These are phyloP conservation scores for Ramularia endophylla DNA, from an alignment of 2,329 filamentous ascomycete genomes.

Conservation along the genomic window DNA sequence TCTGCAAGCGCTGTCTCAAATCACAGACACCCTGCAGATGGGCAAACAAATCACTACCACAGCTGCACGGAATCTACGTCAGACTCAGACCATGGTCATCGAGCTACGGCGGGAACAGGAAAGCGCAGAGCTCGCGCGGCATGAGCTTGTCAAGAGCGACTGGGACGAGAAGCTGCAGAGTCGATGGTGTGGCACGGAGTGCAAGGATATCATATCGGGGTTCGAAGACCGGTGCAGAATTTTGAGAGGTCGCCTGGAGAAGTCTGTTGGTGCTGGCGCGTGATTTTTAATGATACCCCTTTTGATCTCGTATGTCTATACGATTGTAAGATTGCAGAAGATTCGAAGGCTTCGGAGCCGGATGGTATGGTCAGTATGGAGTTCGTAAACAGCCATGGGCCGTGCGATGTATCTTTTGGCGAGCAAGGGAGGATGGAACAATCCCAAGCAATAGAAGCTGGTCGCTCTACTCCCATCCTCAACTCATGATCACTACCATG, in stretches of 20 bases:
- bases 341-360: too few species aligned
- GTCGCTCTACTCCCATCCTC: too few species aligned
- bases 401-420: too few species aligned
- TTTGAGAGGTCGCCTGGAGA: conserved; percentile 52
- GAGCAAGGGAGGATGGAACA: too few species aligned
- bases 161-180: conserved; percentile 73
- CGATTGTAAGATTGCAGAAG: too few species aligned
- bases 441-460: too few species aligned
- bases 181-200: conserved; percentile 77
- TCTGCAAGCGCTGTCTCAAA: conserved; percentile 71
- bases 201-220: conserved; percentile 80
- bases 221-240: conserved; percentile 87
- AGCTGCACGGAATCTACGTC: conserved; percentile 71
- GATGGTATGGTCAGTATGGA: too few species aligned
- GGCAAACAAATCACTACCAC: conserved; percentile 79
- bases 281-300: too few species aligned
- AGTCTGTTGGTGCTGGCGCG: background rate
- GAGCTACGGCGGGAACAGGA: conserved; percentile 83
- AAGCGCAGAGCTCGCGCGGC: conserved; percentile 70
- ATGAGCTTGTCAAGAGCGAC: conserved; percentile 72
- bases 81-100: conserved; percentile 75
- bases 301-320: too few species aligned
- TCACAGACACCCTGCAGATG: conserved; percentile 92
- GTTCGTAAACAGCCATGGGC: too few species aligned
- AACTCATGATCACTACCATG: too few species aligned